Evolutionary conservation across 495 filamentous ascomycete genomes (phyloP).

Genomic region (Sphaerosporella brunnea): DNA sequence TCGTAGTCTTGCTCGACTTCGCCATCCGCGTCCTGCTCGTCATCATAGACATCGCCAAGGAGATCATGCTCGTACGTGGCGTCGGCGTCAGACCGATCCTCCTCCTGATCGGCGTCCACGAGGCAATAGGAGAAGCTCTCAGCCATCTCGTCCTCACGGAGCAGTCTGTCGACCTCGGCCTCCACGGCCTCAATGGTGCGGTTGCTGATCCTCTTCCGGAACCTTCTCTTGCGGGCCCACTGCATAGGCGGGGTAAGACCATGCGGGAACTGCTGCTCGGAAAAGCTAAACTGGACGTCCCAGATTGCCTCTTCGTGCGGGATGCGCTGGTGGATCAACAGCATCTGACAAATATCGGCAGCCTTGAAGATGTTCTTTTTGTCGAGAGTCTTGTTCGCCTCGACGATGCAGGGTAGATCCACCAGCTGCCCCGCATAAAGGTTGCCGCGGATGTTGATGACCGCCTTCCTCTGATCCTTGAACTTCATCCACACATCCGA

Average conservation of each 20-base stretch:
- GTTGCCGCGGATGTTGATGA: constrained; percentile 48
- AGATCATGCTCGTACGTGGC: constrained; percentile 29
- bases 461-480: constrained; percentile 53
- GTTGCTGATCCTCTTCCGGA: constrained; percentile 64
- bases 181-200: constrained; percentile 81
- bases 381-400: constrained; percentile 95
- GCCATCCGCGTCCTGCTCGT: constrained; percentile 36
- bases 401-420: constrained; percentile 78
- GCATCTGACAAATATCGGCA: constrained; percentile 89
- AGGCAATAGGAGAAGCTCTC: constrained; percentile 40
- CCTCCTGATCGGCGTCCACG: too few species aligned
- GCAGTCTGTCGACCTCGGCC: constrained; percentile 55
- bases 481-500: constrained; percentile 64
- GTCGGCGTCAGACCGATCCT: constrained; percentile 15
- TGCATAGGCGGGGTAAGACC: constrained; percentile 85
- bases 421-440: constrained; percentile 68
- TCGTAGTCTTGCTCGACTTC: constrained; percentile 41
- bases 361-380: constrained; percentile 81
- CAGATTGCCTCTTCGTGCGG: constrained; percentile 52
- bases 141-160: constrained; percentile 49
- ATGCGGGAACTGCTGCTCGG: constrained; percentile 64
- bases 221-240: constrained; percentile 68
- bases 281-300: constrained; percentile 21
- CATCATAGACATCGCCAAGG: constrained; percentile 30
- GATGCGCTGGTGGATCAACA: constrained; percentile 58